Base-by-base conservation (phyloP, 1,139 yeast species). In the Yamadazyma atmosphaerica region DNA sequence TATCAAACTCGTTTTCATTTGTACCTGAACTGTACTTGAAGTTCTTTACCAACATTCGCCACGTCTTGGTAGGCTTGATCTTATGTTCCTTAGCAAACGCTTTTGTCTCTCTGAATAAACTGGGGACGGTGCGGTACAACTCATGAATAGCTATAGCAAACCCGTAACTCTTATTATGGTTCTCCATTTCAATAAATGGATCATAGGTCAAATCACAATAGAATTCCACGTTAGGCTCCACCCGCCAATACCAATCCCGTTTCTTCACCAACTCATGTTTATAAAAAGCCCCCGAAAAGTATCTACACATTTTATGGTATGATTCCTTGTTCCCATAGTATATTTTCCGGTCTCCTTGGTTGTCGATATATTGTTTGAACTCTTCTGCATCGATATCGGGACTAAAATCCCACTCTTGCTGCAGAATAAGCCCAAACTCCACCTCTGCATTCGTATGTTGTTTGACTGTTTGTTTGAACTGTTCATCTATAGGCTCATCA, bases 161-260 rank as follows among this genome's bases (percentile, higher is more conserved):
- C 0, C 96, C 97, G 54, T 89, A 89, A 48, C 77, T 79, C 60
- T 89, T 89, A 33, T 79, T 77, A 40, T 61, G 55, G 39, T 68
- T 71, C 38, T 77, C 79, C 97, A 90, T 87, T 52, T 84, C 89
- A 18, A 74, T 52, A 56, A 90, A 90, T 14, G 96, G 96, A 61
- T 90, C 97, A 61, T 89, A 88, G 0, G 96, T 85, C 36, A 88
- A 64, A 58, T 89, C 97, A 62, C 98, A 90, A 55, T 73, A 88
- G 58, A 86, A 89, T 46, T 86, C 83, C 32, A 90, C 92, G 47
- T 85, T 83, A 2, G 97, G 97, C 59, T 90, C 97, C 8, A 90
- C 88, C 38, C 97, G 72, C 96, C 97, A 89, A 63, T 88, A 89
- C 94, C 95, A 89, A 44, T 87, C 88, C 44, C 79, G 73, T 40